These are phyloP conservation scores for Ogataea trehaloabstinens DNA, from an alignment of 805 yeast genomes.

Conservation along the genomic window DNA sequence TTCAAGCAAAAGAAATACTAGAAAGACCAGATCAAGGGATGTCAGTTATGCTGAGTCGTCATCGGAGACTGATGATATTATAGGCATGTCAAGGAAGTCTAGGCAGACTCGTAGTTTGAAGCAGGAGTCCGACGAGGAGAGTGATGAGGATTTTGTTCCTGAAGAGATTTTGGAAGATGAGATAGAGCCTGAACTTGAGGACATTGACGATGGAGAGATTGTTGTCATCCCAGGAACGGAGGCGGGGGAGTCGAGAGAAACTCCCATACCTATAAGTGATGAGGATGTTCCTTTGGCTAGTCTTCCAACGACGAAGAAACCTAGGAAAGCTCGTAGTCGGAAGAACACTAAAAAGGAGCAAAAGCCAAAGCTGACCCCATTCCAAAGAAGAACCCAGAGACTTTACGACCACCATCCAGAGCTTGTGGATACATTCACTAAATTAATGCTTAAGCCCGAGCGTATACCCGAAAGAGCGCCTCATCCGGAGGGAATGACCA, in stretches of 20 bases:
- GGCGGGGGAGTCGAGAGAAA: conserved; percentile 8
- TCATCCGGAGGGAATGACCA: conserved; percentile 78
- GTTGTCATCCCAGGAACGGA: conserved; percentile 21
- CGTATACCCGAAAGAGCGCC: conserved; percentile 54
- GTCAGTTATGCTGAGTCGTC: conserved; percentile 10
- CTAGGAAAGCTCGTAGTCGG: conserved; percentile 6
- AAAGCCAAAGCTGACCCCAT: conserved; percentile 55
- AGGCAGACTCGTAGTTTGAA: neutral
- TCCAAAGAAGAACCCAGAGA: conserved; percentile 64
- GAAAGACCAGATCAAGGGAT: conserved; percentile 6
- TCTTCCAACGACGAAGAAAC: conserved; percentile 9
- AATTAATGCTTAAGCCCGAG: conserved; percentile 46
- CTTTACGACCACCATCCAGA: conserved; percentile 79
- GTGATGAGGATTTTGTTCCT: conserved; percentile 31
- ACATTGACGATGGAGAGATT: conserved; percentile 25
- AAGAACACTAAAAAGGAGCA: conserved; percentile 22
- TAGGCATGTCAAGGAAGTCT: neutral
- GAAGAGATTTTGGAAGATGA: conserved; percentile 9
- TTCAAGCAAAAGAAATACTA: conserved; percentile 12
- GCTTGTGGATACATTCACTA: conserved; percentile 66
- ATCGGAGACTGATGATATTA: conserved; percentile 3
- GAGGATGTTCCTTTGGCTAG: conserved; percentile 17
- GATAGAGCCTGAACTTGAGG: conserved; percentile 20
- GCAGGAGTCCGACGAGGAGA: conserved; percentile 3
- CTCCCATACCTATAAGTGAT: conserved; percentile 18